A percentile compares a stretch with the other conserved stretches of the same genome.
phyloP scores from a whole-genome alignment of 148 eudicot genomes.

The Linanthus parryae region DNA sequence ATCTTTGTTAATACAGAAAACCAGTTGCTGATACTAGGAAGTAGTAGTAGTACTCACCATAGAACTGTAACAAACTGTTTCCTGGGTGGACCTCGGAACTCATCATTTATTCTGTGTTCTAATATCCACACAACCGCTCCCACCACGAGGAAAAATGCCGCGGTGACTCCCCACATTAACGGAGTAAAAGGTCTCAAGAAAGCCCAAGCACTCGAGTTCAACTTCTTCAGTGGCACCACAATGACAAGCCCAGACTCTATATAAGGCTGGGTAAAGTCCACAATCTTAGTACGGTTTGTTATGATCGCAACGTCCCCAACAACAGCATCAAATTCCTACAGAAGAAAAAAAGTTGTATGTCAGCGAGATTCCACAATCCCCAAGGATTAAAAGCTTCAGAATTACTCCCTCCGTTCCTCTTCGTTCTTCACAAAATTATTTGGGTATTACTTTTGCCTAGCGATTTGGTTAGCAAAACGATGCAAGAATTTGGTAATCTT shows the following conservation, averaged over 20 bases:
- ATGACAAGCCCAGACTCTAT: constrained; percentile 56
- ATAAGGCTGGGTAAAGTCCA: constrained; percentile 58
- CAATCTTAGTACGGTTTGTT: constrained; percentile 44
- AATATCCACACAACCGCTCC: constrained; percentile 53
- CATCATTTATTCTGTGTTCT: constrained; percentile 41
- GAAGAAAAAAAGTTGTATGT: not conserved
- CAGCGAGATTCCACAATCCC: not conserved
- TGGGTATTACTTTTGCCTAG: not conserved
- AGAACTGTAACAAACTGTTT: constrained; percentile 38
- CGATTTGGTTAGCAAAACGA: not conserved
- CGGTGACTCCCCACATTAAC: constrained; percentile 50
- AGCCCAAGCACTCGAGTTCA: constrained; percentile 49
- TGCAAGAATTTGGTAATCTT: not conserved
- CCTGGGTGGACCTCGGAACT: constrained; percentile 47
- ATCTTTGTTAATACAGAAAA: too few relatives aligned
- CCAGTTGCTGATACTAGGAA: too few relatives aligned
- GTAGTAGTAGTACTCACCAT: constrained; percentile 30
- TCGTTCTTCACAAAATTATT: not conserved
- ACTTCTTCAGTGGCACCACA: constrained; percentile 23
- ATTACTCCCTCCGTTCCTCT: not conserved
- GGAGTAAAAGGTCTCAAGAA: constrained; percentile 43
- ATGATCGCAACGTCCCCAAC: constrained; percentile 55
- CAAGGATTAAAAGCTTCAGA: not conserved
- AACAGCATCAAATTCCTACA: constrained; percentile 36
- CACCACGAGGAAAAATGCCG: constrained; percentile 33